Conservation (phyloP, 257 asterid species). For the Salvia hispanica region DNA sequence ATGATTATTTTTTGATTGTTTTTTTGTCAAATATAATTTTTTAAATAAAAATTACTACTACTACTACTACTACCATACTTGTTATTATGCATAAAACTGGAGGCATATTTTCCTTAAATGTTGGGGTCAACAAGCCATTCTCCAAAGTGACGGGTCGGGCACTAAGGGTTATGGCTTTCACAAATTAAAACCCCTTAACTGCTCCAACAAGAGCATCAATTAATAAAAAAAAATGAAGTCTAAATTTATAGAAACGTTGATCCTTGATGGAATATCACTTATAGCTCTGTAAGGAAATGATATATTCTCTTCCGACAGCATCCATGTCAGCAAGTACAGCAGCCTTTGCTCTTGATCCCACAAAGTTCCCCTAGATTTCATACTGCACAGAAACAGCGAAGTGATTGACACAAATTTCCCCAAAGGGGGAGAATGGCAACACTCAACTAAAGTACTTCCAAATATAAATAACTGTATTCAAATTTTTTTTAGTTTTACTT, state of each 20-base stretch:
- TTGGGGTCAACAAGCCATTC: constrained; percentile 87
- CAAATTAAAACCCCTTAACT: constrained; percentile 91
- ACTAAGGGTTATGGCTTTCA: constrained; percentile 71
- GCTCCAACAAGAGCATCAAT: constrained; percentile 28
- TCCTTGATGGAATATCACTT: background rate
- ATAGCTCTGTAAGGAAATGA: background rate
- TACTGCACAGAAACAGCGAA: constrained; percentile 43
- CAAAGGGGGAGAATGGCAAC: constrained; percentile 13
- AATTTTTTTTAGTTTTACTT: background rate
- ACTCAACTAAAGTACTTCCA: background rate
- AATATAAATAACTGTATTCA: background rate
- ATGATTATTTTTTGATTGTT: background rate
- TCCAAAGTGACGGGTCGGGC: constrained; percentile 80
- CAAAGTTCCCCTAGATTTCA: constrained; percentile 72
- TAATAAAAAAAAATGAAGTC: constrained; percentile 2
- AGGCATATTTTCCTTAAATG: constrained; percentile 66
- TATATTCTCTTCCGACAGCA: constrained; percentile 78
- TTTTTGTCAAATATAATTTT: background rate
- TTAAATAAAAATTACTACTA: background rate
- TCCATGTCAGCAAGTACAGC: constrained; percentile 98
- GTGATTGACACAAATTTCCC: background rate
- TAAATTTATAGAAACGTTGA: background rate
- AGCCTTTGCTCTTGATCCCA: constrained; percentile 70
- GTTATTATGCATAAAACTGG: background rate
- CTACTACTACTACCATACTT: background rate